Conservation (phyloP, 1,139 yeast species). For the Yamadazyma membranifaciens region DNA sequence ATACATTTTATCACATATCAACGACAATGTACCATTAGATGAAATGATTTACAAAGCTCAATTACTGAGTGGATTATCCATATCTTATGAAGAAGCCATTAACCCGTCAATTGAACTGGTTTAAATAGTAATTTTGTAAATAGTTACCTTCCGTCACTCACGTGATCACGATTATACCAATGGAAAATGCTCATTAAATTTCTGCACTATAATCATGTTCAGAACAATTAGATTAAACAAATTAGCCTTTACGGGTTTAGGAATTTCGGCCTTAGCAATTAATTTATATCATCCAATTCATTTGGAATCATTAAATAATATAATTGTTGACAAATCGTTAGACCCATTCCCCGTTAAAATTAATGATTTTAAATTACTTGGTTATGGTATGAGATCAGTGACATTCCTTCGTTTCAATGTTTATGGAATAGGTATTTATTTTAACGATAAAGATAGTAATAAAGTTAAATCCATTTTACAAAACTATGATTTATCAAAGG, state of each 20-base stretch:
- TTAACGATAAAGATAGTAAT: slow-evolving; percentile 56
- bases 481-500: slow-evolving; percentile 16
- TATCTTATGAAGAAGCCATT: slow-evolving; percentile 31
- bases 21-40: slow-evolving; percentile 19
- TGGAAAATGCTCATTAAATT: too few relatives aligned
- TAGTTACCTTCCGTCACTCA: not conserved
- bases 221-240: not conserved
- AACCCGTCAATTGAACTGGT: slow-evolving; percentile 16
- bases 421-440: slow-evolving; percentile 80
- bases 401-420: slow-evolving; percentile 83
- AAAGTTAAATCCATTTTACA: slow-evolving; percentile 45
- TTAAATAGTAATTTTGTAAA: not conserved
- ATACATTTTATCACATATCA: slow-evolving; percentile 28
- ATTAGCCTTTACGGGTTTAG: slow-evolving; percentile 1
- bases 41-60: slow-evolving; percentile 47
- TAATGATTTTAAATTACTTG: slow-evolving; percentile 52
- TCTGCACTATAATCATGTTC: not conserved
- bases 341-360: slow-evolving; percentile 49
- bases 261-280: slow-evolving; percentile 1
- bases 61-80: slow-evolving; percentile 51
- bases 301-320: slow-evolving; percentile 17
- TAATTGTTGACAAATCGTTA: slow-evolving; percentile 49
- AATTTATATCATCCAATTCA: slow-evolving; percentile 9
- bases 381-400: slow-evolving; percentile 79
- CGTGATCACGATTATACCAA: not conserved